A percentile compares a stretch with the other conserved stretches of the same genome.
These are phyloP conservation scores for Tolypocladium inflatum DNA, from an alignment of 2,329 filamentous ascomycete species.

Conservation along the genomic window DNA sequence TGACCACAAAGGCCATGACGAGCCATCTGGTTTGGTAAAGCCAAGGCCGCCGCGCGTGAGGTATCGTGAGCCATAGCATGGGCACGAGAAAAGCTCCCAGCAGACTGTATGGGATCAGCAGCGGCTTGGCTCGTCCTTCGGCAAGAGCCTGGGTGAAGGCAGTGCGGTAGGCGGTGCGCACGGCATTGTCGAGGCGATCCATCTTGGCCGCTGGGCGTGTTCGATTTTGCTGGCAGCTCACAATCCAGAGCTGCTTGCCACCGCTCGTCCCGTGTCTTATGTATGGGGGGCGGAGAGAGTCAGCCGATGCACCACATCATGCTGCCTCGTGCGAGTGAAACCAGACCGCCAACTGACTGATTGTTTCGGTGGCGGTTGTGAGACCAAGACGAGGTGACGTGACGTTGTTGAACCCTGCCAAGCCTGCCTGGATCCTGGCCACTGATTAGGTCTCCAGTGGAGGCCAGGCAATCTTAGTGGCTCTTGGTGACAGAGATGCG, in stretches of 20 bases:
- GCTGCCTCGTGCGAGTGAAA: neutral
- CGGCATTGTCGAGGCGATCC: conserved; percentile 14
- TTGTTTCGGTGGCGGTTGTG: neutral
- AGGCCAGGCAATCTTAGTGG: neutral
- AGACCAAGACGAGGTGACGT: neutral
- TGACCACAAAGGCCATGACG: conserved; percentile 32
- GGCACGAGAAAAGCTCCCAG: conserved; percentile 39
- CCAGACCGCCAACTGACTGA: neutral
- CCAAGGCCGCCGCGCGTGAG: conserved; percentile 40
- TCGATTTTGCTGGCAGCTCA: neutral
- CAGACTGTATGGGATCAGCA: conserved; percentile 43
- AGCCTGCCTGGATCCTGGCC: neutral
- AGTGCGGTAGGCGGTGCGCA: conserved; percentile 22
- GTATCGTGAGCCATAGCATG: conserved; percentile 44
- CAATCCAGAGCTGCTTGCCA: neutral
- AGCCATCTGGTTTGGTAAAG: conserved; percentile 39
- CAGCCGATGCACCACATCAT: neutral
- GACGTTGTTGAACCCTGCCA: neutral
- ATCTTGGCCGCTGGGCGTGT: neutral
- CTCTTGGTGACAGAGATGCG: neutral
- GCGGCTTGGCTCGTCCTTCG: conserved; percentile 31
- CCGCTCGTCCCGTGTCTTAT: neutral
- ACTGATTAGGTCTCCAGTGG: neutral
- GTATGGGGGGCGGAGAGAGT: neutral
- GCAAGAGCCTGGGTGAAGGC: conserved; percentile 25